These are phyloP conservation scores for Ormosia semicastrata DNA, from an alignment of 306 rosid genomes.

Conservation along the genomic window DNA sequence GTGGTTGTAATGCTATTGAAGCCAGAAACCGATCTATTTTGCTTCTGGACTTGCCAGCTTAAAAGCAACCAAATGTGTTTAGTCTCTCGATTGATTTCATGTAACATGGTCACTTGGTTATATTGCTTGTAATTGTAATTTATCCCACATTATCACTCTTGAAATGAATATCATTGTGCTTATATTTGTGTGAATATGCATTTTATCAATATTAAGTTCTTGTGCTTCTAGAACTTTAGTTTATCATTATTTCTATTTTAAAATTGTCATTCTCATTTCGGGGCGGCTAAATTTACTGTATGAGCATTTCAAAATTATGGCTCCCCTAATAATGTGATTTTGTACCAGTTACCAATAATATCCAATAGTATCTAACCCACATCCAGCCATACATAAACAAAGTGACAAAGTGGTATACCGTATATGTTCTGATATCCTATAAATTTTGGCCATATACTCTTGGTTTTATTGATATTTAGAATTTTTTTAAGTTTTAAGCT, in stretches of 20 bases:
- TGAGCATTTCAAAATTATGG: not conserved
- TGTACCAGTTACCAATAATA: not conserved
- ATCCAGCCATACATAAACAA: not conserved
- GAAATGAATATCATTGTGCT: not conserved
- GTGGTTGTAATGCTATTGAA: not conserved
- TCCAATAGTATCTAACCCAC: not conserved
- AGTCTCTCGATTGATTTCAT: not conserved
- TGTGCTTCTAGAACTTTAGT: not conserved
- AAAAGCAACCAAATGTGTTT: not conserved
- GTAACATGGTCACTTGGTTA: not conserved
- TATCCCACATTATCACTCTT: not conserved
- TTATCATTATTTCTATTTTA: not conserved
- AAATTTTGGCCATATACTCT: too few relatives aligned
- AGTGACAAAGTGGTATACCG: too few relatives aligned
- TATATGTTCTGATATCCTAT: too few relatives aligned
- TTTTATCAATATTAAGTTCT: not conserved
- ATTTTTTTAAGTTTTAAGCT: not conserved
- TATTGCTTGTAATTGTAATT: too few relatives aligned
- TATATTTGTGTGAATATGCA: not conserved
- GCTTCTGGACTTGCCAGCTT: not conserved
- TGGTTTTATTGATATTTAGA: too few relatives aligned
- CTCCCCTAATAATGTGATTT: not conserved
- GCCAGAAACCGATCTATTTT: not conserved
- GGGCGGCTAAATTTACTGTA: not conserved
- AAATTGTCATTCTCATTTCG: not conserved